Conservation (phyloP, 2,329 filamentous ascomycete species). For the Aspergillus niger region DNA sequence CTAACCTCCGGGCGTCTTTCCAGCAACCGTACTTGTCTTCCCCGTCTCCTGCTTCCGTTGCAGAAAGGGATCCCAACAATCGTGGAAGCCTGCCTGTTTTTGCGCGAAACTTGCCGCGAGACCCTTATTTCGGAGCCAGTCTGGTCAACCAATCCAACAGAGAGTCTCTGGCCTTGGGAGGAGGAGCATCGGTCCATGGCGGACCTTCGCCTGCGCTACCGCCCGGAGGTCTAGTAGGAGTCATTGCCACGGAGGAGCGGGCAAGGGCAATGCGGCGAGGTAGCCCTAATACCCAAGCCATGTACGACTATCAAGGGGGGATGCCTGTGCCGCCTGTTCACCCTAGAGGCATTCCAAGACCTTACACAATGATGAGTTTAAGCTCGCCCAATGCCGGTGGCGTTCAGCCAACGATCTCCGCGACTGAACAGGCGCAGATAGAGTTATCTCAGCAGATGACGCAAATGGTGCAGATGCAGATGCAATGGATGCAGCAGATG, state of each 20-base stretch:
- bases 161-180: slow-evolving; percentile 72
- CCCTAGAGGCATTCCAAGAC: slow-evolving; percentile 37
- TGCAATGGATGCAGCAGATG: slow-evolving; percentile 82
- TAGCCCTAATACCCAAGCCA: slow-evolving; percentile 68
- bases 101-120: slow-evolving; percentile 76
- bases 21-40: slow-evolving; percentile 51
- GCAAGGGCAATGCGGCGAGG: slow-evolving; percentile 75
- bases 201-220: slow-evolving; percentile 51
- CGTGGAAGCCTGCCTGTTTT: slow-evolving; percentile 71
- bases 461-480: slow-evolving; percentile 90
- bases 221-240: slow-evolving; percentile 79
- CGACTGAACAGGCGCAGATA: slow-evolving; percentile 72
- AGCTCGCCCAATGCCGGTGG: slow-evolving; percentile 23
- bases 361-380: slow-evolving; percentile 40
- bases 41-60: slow-evolving; percentile 60
- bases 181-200: slow-evolving; percentile 52
- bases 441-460: slow-evolving; percentile 83
- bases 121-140: slow-evolving; percentile 80
- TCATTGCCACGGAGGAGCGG: slow-evolving; percentile 83
- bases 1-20: slow-evolving; percentile 65
- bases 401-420: slow-evolving; percentile 47
- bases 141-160: slow-evolving; percentile 71
- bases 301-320: slow-evolving; percentile 38
- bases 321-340: slow-evolving; percentile 32
- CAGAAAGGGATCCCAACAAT: slow-evolving; percentile 44